Percentiles rank a stretch among this genome's conserved stretches.
phyloP scores from a whole-genome alignment of 495 filamentous ascomycete species.

The Neurospora tetrasperma region DNA sequence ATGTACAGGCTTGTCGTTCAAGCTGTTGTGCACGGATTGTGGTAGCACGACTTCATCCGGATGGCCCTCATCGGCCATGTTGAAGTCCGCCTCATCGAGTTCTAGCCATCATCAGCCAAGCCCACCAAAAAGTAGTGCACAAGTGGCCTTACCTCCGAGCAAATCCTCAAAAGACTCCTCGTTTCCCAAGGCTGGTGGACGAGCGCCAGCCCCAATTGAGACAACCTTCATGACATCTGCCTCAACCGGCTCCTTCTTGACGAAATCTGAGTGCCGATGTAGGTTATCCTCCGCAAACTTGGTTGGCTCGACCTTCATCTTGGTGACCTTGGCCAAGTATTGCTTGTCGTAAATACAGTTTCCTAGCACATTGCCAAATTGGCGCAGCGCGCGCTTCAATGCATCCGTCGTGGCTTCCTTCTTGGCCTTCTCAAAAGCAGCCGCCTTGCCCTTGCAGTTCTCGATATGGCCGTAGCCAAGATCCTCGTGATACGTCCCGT shows the following conservation, averaged over 20 bases:
- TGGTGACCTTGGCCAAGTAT: conserved; percentile 74
- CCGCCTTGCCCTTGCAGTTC: conserved; percentile 87
- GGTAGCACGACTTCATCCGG: conserved; percentile 53
- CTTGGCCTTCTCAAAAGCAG: conserved; percentile 94
- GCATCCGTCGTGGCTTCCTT: conserved; percentile 96
- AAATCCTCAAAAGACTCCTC: conserved; percentile 48
- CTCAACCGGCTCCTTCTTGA: conserved; percentile 44
- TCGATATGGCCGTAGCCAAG: conserved; percentile 93
- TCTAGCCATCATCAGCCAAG: conserved; percentile 26
- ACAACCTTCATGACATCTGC: conserved; percentile 6
- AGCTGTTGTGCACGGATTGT: not conserved
- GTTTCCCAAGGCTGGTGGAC: conserved; percentile 17
- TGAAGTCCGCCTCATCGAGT: conserved; percentile 68
- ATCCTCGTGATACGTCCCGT: conserved; percentile 94
- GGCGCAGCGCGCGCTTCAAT: conserved; percentile 78
- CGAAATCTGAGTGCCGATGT: conserved; percentile 66
- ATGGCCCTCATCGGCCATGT: conserved; percentile 43
- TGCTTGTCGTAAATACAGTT: conserved; percentile 98
- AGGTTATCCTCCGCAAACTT: conserved; percentile 68
- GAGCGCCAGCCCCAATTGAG: not conserved
- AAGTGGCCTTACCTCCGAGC: conserved; percentile 51
- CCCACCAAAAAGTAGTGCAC: not conserved
- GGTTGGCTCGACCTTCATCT: conserved; percentile 57
- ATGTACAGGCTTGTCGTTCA: not conserved
- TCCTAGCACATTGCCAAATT: conserved; percentile 90